Conservation (phyloP, 139 green algal species). For the Nannochloris sp. region DNA sequence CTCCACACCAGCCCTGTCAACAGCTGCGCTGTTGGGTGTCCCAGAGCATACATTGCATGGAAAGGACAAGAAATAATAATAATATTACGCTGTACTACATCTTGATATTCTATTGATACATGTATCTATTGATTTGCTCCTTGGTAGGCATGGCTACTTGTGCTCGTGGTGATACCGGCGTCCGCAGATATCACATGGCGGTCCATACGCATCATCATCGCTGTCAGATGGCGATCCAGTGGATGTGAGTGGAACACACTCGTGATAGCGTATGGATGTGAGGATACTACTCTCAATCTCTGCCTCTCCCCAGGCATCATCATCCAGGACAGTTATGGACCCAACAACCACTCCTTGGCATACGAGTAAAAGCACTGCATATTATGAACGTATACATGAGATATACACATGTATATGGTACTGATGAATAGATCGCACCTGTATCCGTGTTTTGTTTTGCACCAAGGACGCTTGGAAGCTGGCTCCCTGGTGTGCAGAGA, state of each 20-base stretch:
- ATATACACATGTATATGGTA: too few species aligned
- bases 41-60: not conserved
- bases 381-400: not conserved
- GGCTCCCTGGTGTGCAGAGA: too few species aligned
- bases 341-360: not conserved
- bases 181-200: not conserved
- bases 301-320: constrained; percentile 1
- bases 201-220: not conserved
- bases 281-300: not conserved
- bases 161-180: not conserved
- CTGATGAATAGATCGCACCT: too few species aligned
- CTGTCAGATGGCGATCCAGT: not conserved
- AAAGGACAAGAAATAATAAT: too few species aligned
- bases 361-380: not conserved
- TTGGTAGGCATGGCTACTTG: not conserved
- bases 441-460: too few species aligned
- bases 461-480: too few species aligned
- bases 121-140: not conserved
- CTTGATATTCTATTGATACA: too few species aligned
- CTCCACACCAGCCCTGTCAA: constrained; percentile 16
- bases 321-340: not conserved
- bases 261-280: not conserved
- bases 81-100: too few species aligned
- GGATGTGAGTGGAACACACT: not conserved
- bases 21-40: constrained; percentile 18